Evolutionary conservation across 805 yeast genomes (phyloP).

Genomic region (Starmerella gropengiesseri): DNA sequence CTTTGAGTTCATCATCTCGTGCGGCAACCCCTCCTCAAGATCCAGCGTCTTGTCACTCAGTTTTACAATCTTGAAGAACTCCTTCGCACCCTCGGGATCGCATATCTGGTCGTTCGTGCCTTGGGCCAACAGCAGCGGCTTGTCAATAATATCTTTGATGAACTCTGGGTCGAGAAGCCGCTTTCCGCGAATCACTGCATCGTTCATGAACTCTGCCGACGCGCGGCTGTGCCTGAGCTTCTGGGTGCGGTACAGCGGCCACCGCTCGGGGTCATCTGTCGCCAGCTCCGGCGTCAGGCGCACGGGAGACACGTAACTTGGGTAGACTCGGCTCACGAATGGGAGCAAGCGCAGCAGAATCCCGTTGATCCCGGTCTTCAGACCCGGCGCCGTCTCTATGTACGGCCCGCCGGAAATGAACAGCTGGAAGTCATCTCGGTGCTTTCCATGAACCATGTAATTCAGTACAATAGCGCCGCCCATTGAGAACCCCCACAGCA

Average conservation of each 20-base stretch:
- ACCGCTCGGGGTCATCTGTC: conserved; percentile 25
- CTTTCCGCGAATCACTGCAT: conserved; percentile 30
- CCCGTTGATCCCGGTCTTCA: conserved; percentile 23
- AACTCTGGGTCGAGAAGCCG: conserved; percentile 26
- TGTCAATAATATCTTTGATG: conserved; percentile 26
- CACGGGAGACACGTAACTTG: conserved; percentile 24
- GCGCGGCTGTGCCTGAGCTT: conserved; percentile 24
- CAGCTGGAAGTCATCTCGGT: conserved; percentile 28
- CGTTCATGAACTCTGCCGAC: conserved; percentile 28
- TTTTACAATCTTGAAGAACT: conserved; percentile 14
- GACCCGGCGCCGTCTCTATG: conserved; percentile 23
- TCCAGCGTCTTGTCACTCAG: conserved; percentile 22
- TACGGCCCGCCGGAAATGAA: conserved; percentile 30
- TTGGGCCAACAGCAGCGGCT: conserved; percentile 30
- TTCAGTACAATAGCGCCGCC: conserved; percentile 33
- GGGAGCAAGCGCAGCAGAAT: conserved; percentile 25
- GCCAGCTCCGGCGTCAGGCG: conserved; percentile 23
- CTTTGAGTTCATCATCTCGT: conserved; percentile 23
- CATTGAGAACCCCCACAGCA: conserved; percentile 32
- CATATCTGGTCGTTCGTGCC: conserved; percentile 33
- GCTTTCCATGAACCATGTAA: conserved; percentile 30
- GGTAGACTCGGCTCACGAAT: conserved; percentile 24
- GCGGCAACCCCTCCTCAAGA: conserved; percentile 20
- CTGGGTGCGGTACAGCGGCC: conserved; percentile 24
- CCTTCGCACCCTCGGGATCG: conserved; percentile 12